Percentiles rank a stretch among this genome's conserved stretches.
Conservation (phyloP, 495 filamentous ascomycete genomes). For the Podospora didyma region DNA sequence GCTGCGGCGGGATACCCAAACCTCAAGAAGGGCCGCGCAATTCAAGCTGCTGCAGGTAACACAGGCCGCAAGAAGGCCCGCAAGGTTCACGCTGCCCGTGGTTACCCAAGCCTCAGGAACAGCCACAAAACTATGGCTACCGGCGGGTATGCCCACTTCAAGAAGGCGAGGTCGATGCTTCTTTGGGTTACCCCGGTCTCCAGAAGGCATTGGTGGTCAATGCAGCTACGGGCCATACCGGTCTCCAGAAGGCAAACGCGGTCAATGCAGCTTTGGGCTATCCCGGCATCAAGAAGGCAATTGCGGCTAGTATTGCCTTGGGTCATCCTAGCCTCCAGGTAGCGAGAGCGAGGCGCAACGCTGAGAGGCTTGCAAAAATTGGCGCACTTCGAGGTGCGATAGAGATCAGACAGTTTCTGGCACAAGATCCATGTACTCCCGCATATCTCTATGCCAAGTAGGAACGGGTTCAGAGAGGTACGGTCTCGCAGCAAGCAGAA, state of each 20-base stretch:
- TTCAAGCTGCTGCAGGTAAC: background rate
- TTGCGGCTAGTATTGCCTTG: background rate
- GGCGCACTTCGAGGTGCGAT: background rate
- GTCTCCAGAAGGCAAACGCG: background rate
- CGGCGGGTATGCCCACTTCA: background rate
- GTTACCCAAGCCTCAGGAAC: background rate
- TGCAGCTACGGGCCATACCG: background rate
- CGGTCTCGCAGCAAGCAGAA: background rate
- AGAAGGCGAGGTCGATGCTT: background rate
- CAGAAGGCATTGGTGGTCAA: background rate
- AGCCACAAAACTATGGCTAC: background rate
- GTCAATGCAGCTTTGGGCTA: background rate
- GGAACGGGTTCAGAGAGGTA: background rate
- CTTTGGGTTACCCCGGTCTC: background rate
- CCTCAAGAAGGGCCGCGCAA: background rate
- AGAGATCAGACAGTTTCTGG: background rate
- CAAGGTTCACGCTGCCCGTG: background rate
- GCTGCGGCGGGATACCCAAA: background rate
- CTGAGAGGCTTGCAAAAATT: background rate
- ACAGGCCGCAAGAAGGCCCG: background rate
- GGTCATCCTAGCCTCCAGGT: background rate
- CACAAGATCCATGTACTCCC: background rate
- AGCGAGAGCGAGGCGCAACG: background rate
- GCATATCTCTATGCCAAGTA: background rate
- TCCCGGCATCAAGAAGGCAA: background rate